These are phyloP conservation scores for Zizania palustris DNA, from an alignment of 202 grass and related monocot species.

Conservation along the genomic window DNA sequence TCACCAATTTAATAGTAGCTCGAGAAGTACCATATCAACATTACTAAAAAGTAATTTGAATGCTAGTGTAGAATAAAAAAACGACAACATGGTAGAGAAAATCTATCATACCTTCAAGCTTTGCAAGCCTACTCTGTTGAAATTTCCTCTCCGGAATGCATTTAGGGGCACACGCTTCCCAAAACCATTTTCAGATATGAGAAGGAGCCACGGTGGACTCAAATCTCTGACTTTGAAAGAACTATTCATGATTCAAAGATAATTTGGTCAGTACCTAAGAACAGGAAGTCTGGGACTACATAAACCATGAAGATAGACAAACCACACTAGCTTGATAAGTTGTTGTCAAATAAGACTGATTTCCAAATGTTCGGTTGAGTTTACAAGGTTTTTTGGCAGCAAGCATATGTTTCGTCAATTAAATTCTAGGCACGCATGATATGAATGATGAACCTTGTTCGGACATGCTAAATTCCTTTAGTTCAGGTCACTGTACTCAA, in stretches of 20 bases:
- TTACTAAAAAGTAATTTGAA: conserved; percentile 31
- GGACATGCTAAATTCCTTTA: conserved; percentile 20
- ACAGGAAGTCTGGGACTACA: conserved; percentile 2
- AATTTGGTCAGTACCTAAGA: conserved; percentile 27
- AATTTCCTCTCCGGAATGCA: conserved; percentile 59
- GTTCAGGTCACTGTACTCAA: conserved; percentile 6
- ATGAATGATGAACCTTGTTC: conserved; percentile 8
- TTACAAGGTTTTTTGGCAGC: not conserved
- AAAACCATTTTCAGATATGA: conserved; percentile 82
- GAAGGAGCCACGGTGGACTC: conserved; percentile 88
- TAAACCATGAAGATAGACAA: conserved; percentile 12
- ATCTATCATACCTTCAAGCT: conserved; percentile 80
- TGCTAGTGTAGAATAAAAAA: not conserved
- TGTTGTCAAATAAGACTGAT: conserved; percentile 14
- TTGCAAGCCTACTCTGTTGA: conserved; percentile 64
- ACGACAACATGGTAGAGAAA: not conserved
- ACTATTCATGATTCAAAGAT: conserved; percentile 19
- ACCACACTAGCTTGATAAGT: conserved; percentile 5
- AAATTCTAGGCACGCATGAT: not conserved
- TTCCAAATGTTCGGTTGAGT: not conserved
- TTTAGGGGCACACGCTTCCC: conserved; percentile 89
- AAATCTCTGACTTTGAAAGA: conserved; percentile 52
- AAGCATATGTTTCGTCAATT: not conserved
- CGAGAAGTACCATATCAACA: conserved; percentile 28
- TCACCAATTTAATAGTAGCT: conserved; percentile 5